These are phyloP conservation scores for Fraxinus latifolia DNA, from an alignment of 305 asterid genomes.

Conservation along the genomic window DNA sequence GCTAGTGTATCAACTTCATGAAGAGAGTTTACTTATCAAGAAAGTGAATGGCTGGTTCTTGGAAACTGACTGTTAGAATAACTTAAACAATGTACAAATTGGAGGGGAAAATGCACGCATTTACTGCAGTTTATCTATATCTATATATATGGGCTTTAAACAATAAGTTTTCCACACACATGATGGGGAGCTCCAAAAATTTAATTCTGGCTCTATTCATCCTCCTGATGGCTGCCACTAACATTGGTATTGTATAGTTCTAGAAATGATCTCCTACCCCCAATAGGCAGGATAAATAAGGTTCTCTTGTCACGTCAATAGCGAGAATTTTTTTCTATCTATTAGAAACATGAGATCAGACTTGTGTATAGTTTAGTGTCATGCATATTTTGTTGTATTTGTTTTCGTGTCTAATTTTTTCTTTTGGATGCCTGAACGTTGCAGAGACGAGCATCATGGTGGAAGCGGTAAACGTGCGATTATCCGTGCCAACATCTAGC, in stretches of 20 bases:
- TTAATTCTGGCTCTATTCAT: neutral
- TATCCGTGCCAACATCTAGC: neutral
- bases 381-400: too few relatives aligned
- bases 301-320: neutral
- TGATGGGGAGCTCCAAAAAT: conserved; percentile 11
- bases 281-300: neutral
- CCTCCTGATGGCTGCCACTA: neutral
- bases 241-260: neutral
- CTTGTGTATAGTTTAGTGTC: neutral
- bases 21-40: neutral
- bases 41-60: conserved; percentile 10
- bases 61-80: neutral
- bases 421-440: neutral
- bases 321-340: too few relatives aligned
- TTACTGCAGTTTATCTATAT: neutral
- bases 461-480: neutral
- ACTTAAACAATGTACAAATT: neutral
- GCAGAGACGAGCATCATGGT: conserved; percentile 9
- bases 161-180: neutral
- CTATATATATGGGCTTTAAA: neutral
- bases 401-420: too few relatives aligned
- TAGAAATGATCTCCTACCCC: neutral
- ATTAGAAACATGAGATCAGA: too few relatives aligned
- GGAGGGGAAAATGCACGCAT: neutral
- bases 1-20: too few relatives aligned